Evolutionary conservation across 805 yeast genomes (phyloP), one percentile per base, ranked within the genome.

Genomic region (Zygosaccharomyces rouxii): DNA sequence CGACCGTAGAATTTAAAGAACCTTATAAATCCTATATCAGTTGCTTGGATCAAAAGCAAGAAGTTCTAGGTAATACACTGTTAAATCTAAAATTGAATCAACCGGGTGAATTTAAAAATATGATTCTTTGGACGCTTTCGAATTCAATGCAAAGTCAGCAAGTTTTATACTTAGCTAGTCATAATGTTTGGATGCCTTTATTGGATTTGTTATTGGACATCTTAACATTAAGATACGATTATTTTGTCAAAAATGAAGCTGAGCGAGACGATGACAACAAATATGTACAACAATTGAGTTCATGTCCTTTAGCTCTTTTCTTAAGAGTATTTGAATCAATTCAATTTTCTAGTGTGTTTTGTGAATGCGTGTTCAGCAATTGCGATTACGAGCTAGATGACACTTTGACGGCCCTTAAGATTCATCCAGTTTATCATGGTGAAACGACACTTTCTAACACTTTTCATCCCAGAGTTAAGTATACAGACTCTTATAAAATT

Each of bases 101-200:
- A 23, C 55, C 53, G 3, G 63, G 62, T 4, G 59, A 55, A 33
- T 58, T 64, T 25, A 49, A 57, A 44, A 63, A 60, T 44, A 54
- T 59, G 55, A 48, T 64, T 19, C 37, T 55, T 4, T 62, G 65
- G 66, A 58, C 68, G 4, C 42, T 64, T 26, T 49, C 55, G 1
- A 53, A 51, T 39, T 62, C 65, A 22, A 35, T 55, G 21, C 53
- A 43, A 39, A 49, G 50, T 1, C 47, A 50, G 40, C 30, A 42
- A 13, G 48, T 46, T 9, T 44, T 51, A 7, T 59, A 44, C 45
- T n/a, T 50, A 13, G 42, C 56, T 7, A 51, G 58, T 30, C 55
- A 54, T 23, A 59, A 60, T 4, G 46, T 56, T 18, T 66, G 70
- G 69, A 33, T 56, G 26, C 63, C 63, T 4, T 26, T 64, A 9